Conservation (phyloP, 768 basidiomycete species). For the Pisolithus microcarpus region DNA sequence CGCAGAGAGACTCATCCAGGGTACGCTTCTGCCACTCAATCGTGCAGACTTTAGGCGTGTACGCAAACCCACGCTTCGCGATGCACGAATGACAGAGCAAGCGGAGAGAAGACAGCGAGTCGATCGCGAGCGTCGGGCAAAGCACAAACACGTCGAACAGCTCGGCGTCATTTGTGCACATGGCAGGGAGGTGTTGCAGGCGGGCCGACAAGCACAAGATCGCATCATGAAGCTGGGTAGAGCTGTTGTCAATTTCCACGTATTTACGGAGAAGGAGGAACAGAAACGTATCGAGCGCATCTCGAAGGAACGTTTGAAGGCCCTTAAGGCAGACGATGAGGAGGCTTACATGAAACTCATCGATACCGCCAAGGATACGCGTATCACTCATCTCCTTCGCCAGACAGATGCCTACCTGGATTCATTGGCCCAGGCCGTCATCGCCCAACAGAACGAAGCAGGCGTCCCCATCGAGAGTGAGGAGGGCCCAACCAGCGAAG, state of each 20-base stretch:
- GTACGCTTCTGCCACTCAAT: constrained; percentile 83
- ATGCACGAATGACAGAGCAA: constrained; percentile 83
- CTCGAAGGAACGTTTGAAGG: constrained; percentile 95
- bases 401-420: constrained; percentile 96
- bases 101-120: constrained; percentile 86
- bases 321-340: constrained; percentile 96
- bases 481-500: constrained; percentile 74
- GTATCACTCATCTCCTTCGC: constrained; percentile 90
- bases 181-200: constrained; percentile 65
- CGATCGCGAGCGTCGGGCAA: constrained; percentile 90
- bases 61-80: constrained; percentile 80
- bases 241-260: constrained; percentile 78
- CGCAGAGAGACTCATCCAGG: constrained; percentile 81
- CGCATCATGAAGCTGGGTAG: constrained; percentile 61
- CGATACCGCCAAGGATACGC: constrained; percentile 97
- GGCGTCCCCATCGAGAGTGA: constrained; percentile 52
- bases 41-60: constrained; percentile 84
- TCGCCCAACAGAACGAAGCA: constrained; percentile 80
- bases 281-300: constrained; percentile 94
- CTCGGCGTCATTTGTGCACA: constrained; percentile 81
- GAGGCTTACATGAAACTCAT: constrained; percentile 99
- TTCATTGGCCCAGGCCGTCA: constrained; percentile 88
- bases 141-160: constrained; percentile 94
- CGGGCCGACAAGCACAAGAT: constrained; percentile 57
- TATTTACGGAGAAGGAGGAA: constrained; percentile 92